Conservation (phyloP, 805 yeast species). For the Cyberlindnera euphorbiae region DNA sequence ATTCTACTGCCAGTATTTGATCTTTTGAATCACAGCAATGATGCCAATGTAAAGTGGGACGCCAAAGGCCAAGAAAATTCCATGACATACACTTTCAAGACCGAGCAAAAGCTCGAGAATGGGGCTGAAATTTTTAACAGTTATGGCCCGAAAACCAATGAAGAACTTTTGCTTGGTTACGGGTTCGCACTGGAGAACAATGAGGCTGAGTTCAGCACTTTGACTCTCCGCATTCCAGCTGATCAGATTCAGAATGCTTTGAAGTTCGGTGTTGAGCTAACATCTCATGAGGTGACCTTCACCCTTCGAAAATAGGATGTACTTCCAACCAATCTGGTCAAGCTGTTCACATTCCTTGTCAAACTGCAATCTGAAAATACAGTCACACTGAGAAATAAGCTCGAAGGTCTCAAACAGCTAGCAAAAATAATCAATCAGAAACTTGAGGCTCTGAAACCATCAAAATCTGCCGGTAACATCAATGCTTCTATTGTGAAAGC, state of each 20-base stretch:
- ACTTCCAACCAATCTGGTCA: conserved; percentile 42
- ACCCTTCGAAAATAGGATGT: conserved; percentile 29
- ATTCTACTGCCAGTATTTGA: conserved; percentile 79
- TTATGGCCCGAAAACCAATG: conserved; percentile 86
- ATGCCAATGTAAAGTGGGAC: conserved; percentile 64
- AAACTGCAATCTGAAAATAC: conserved; percentile 43
- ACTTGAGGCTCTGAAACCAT: conserved; percentile 32
- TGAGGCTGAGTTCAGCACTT: conserved; percentile 50
- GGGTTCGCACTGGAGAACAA: conserved; percentile 68
- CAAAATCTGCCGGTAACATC: conserved; percentile 19
- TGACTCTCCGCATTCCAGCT: conserved; percentile 51
- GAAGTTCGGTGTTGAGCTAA: conserved; percentile 35
- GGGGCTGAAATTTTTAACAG: conserved; percentile 65
- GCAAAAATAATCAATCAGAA: conserved; percentile 49
- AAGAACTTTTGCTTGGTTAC: conserved; percentile 73
- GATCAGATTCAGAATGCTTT: conserved; percentile 28
- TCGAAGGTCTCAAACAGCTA: conserved; percentile 58
- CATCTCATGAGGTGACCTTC: conserved; percentile 38
- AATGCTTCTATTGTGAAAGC: conserved; percentile 25
- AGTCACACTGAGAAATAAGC: conserved; percentile 46
- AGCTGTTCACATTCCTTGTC: conserved; percentile 52
- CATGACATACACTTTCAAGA: conserved; percentile 36
- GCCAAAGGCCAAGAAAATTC: conserved; percentile 14
- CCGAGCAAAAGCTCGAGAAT: conserved; percentile 27
- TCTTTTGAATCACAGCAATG: conserved; percentile 64